phyloP scores from a whole-genome alignment of 23 red algal genomes.

The Gracilaria domingensis region DNA sequence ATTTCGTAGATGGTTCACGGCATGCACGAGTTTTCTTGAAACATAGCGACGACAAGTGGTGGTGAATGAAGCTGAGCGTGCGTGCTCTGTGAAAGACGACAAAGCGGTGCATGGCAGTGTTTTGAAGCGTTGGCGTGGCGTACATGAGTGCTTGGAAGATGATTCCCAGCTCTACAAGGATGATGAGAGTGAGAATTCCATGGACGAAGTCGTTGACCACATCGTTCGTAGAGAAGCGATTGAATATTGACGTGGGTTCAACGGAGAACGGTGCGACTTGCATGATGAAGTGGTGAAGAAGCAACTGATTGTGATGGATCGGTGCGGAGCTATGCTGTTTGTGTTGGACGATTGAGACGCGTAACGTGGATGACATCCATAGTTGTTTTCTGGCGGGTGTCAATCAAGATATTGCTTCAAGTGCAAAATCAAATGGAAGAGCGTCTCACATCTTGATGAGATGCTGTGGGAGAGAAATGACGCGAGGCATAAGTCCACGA shows the following conservation, averaged over 20 bases:
- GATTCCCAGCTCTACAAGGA: not conserved
- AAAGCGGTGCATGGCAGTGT: not conserved
- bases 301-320: too few species aligned
- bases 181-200: not conserved
- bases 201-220: not conserved
- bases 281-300: not conserved
- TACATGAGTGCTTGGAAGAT: constrained; percentile 5
- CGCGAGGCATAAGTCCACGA: too few species aligned
- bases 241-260: not conserved
- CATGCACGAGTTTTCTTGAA: not conserved
- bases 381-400: too few species aligned
- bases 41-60: not conserved
- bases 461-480: too few species aligned
- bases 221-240: constrained; percentile 1
- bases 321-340: too few species aligned
- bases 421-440: too few species aligned
- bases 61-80: not conserved
- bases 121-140: not conserved
- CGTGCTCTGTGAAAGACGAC: not conserved
- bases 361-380: too few species aligned
- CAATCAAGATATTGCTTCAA: too few species aligned
- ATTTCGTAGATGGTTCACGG: not conserved
- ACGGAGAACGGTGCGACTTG: not conserved
- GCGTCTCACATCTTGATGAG: too few species aligned
- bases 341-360: too few species aligned